Evolutionary conservation across 2,329 filamentous ascomycete genomes (phyloP).

Genomic region (Orbilia oligospora): DNA sequence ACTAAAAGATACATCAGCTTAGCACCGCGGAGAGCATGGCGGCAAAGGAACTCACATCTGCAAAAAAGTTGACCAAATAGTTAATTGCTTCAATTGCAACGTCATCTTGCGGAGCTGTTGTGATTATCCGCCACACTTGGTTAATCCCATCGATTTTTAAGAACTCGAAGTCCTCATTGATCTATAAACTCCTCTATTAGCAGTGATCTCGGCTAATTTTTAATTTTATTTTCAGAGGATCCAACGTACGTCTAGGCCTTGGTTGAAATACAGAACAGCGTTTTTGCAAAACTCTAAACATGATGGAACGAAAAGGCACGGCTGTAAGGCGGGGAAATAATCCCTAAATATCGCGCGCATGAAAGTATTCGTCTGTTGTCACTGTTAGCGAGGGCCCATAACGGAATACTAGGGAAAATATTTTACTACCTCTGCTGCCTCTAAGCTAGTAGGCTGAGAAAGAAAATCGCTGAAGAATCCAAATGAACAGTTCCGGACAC

Average conservation of each 20-base stretch:
- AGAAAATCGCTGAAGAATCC: slow-evolving; percentile 57
- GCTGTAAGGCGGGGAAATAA: slow-evolving; percentile 63
- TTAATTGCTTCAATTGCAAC: slow-evolving; percentile 79
- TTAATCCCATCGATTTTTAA: slow-evolving; percentile 74
- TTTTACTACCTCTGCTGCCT: slow-evolving; percentile 48
- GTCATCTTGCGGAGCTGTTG: slow-evolving; percentile 76
- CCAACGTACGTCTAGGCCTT: slow-evolving; percentile 53
- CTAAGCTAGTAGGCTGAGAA: slow-evolving; percentile 51
- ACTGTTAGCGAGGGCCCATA: slow-evolving; percentile 15
- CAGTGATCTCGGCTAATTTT: no score
- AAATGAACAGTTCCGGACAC: slow-evolving; percentile 57
- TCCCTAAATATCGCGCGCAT: slow-evolving; percentile 60
- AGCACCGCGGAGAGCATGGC: neutral
- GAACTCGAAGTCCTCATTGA: slow-evolving; percentile 65
- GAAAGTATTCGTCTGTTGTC: slow-evolving; percentile 48
- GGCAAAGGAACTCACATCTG: slow-evolving; percentile 68
- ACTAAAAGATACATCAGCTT: slow-evolving; percentile 32
- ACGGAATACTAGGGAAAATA: slow-evolving; percentile 49
- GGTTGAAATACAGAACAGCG: slow-evolving; percentile 64
- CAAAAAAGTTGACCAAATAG: slow-evolving; percentile 81
- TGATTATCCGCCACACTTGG: slow-evolving; percentile 85
- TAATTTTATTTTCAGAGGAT: neutral
- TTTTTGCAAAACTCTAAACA: slow-evolving; percentile 63
- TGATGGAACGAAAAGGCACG: slow-evolving; percentile 62
- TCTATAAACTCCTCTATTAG: slow-evolving; percentile 17